These are phyloP conservation scores for Fusarium incarnatum DNA, from an alignment of 2,329 filamentous ascomycete species.

Conservation along the genomic window DNA sequence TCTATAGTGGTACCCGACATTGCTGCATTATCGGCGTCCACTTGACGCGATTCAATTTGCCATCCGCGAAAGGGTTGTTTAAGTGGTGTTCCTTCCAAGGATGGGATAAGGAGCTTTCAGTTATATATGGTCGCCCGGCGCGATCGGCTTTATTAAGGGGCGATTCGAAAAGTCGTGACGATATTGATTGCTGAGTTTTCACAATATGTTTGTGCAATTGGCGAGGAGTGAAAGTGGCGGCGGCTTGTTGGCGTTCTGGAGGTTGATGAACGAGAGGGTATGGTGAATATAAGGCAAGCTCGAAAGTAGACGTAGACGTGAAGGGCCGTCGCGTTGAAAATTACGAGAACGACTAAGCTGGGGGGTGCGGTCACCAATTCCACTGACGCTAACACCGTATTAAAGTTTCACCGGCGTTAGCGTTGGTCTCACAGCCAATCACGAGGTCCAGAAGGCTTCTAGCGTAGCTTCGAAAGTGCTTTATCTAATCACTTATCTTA, in stretches of 20 bases:
- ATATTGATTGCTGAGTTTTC: background rate
- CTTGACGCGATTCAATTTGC: conserved; percentile 50
- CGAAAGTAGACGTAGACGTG: conserved; percentile 36
- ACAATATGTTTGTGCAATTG: background rate
- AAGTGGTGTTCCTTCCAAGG: conserved; percentile 32
- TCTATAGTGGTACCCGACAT: conserved; percentile 73
- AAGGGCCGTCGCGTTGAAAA: conserved; percentile 54
- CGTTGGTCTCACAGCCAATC: background rate
- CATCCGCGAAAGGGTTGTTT: conserved; percentile 49
- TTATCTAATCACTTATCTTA: conserved; percentile 38
- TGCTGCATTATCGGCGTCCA: conserved; percentile 61
- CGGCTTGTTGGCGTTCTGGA: background rate
- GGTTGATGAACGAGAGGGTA: conserved; percentile 2
- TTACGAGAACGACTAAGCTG: conserved; percentile 54
- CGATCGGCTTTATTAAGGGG: conserved; percentile 20
- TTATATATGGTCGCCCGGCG: conserved; percentile 39
- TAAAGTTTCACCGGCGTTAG: conserved; percentile 52
- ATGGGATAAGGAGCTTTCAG: conserved; percentile 34
- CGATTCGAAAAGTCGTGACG: background rate
- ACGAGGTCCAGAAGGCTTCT: background rate
- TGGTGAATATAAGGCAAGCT: conserved; percentile 12
- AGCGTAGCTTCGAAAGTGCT: background rate
- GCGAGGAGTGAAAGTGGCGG: background rate
- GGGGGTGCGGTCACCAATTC: conserved; percentile 56
- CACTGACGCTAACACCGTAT: conserved; percentile 55